phyloP scores from a whole-genome alignment of 2,329 filamentous ascomycete genomes.

The Botrytis paeoniae region DNA sequence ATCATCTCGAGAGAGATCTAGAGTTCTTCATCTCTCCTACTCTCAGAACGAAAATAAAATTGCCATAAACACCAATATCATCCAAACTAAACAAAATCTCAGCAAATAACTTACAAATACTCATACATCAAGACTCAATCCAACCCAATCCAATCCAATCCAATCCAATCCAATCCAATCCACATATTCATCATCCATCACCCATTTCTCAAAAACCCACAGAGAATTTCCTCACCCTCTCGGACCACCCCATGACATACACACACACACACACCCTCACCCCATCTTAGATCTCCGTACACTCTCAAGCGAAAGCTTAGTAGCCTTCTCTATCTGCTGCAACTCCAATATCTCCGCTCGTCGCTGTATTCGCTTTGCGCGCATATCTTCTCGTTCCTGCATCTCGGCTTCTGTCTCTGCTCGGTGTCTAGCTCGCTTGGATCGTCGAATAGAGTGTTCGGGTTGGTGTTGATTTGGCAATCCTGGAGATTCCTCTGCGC shows the following conservation, averaged over 20 bases:
- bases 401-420: not conserved
- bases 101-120: not conserved
- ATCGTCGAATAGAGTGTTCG: not conserved
- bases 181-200: too few species aligned
- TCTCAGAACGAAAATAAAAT: not conserved
- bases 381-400: not conserved
- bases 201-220: not conserved
- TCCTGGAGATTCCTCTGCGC: not conserved
- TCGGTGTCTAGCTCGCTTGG: not conserved
- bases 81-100: not conserved
- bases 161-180: not conserved
- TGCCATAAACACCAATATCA: not conserved
- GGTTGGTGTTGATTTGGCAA: too few species aligned
- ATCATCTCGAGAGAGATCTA: not conserved
- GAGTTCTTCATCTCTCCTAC: not conserved
- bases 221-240: not conserved
- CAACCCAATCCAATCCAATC: not conserved
- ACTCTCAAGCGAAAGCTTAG: not conserved
- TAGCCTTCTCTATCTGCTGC: not conserved
- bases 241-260: not conserved
- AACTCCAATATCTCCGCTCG: not conserved
- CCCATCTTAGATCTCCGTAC: not conserved
- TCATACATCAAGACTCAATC: too few species aligned
- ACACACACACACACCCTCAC: not conserved
- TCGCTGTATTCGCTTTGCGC: not conserved